These are phyloP conservation scores for Neoscytalidium dimidiatum DNA, from an alignment of 2,329 filamentous ascomycete genomes.

Conservation along the genomic window DNA sequence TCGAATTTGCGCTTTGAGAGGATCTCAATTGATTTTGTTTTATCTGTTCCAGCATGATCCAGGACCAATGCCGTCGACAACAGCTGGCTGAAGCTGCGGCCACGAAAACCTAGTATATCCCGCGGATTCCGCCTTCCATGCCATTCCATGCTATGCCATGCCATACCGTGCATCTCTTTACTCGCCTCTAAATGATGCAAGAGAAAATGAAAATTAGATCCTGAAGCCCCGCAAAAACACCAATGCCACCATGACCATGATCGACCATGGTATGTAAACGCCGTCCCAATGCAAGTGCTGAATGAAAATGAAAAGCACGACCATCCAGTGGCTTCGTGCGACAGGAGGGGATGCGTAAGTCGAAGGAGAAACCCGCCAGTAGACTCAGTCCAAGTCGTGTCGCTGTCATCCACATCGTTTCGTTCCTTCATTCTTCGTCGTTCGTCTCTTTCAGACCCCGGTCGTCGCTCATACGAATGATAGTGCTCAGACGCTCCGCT, in stretches of 20 bases:
- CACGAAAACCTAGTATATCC: not conserved
- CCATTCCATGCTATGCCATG: not conserved
- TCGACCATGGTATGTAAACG: not conserved
- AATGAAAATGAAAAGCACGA: conserved; percentile 15
- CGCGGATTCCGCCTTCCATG: not conserved
- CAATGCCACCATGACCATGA: not conserved
- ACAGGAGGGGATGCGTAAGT: not conserved
- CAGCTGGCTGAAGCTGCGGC: not conserved
- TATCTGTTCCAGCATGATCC: not conserved
- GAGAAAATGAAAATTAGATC: conserved; percentile 4
- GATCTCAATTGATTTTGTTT: not conserved
- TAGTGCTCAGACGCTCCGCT: not conserved
- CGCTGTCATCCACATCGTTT: conserved; percentile 14
- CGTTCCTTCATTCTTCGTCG: conserved; percentile 7
- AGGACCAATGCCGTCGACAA: not conserved
- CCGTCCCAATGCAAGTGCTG: conserved; percentile 4
- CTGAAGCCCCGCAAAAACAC: not conserved
- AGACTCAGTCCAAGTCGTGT: conserved; percentile 4
- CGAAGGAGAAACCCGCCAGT: not conserved
- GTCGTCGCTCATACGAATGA: not conserved
- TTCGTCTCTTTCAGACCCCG: not conserved
- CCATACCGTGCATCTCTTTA: conserved; percentile 1
- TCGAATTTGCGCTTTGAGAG: not conserved
- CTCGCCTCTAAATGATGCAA: conserved; percentile 6
- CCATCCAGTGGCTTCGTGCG: conserved; percentile 12